Percentiles rank a stretch among this genome's conserved stretches.
Evolutionary conservation across 2,329 filamentous ascomycete species (phyloP).

Genomic region (Alternaria panax): DNA sequence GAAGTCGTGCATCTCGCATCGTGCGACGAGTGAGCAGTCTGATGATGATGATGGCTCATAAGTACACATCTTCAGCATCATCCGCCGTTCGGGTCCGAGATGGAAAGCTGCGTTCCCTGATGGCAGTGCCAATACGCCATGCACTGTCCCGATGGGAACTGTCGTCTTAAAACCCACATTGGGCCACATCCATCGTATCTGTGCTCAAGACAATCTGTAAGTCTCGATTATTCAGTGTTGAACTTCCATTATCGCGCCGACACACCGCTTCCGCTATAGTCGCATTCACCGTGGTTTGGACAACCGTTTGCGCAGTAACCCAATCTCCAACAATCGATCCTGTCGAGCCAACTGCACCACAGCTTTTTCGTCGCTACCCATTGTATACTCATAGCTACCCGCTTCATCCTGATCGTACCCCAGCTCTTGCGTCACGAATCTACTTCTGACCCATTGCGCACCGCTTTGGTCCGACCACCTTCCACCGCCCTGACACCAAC

Average conservation of each 20-base stretch:
- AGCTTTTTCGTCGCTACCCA: no score
- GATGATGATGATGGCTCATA: background rate
- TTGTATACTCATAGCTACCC: no score
- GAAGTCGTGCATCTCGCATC: no score
- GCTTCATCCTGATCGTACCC: background rate
- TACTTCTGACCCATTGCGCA: background rate
- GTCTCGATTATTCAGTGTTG: background rate
- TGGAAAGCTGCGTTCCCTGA: background rate
- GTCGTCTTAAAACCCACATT: background rate
- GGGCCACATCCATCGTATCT: background rate
- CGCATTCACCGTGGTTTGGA: background rate
- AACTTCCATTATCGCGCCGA: background rate
- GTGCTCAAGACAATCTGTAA: background rate
- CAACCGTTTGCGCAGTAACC: slow-evolving; percentile 5
- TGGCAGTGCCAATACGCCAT: background rate
- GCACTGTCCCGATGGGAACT: background rate
- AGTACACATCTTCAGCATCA: background rate
- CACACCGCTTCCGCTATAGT: background rate
- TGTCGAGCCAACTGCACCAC: no score
- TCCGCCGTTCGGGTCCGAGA: background rate
- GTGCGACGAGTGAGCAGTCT: background rate
- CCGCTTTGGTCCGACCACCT: background rate
- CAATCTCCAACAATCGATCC: no score
- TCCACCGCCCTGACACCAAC: background rate
- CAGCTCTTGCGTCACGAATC: background rate